Evolutionary conservation across 2,329 filamentous ascomycete species (phyloP), one percentile per base, ranked within the genome.

Genomic region (Calonectria fujianensis): DNA sequence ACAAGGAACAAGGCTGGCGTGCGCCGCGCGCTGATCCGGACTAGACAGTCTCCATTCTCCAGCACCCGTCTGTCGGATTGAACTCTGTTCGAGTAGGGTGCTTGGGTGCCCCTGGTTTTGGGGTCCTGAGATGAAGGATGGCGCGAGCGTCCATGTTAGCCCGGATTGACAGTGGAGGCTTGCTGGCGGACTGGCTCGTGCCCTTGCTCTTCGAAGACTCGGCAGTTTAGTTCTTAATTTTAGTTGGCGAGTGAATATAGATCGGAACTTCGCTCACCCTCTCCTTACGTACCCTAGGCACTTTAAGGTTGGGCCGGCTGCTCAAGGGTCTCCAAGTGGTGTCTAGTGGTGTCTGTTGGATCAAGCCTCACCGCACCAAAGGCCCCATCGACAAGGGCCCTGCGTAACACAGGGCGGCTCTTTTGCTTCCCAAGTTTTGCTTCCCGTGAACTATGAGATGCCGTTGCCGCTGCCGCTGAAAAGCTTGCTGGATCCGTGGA

Each of bases 91-190:
- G 35, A 45, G 48, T 18, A 41, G 39, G 39, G 39, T 41, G 16
- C 39, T 41, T 41, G 39, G 39, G 39, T 41, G 39, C 39, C 39
- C 39, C 39, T 41, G 39, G 39, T 41, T 41, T 41, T 20, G 39
- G 6, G 39, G 39, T 74, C 45, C 54, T 61, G 50, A 61, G 54
- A 73, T 73, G 54, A 67, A 67, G 45, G 65, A 74, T 61, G 50
- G 79, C 83, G 74, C 82, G 84, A 11, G 82, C 83, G 69, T 76
- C 76, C 77, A 78, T 61, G 70, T 73, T 73, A 65, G 63, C 70
- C 41, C 35, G 35, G 69, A 69, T 75, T 78, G 72, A 72, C 59
- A 68, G 68, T 61, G 65, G 70, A 66, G 70, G 74, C 57, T 70
- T 59, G 39, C 59, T 63, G 67, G 45, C 52, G 50, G 61, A 67